phyloP scores from a whole-genome alignment of 805 yeast genomes.

The Cyberlindnera subsufficiens region DNA sequence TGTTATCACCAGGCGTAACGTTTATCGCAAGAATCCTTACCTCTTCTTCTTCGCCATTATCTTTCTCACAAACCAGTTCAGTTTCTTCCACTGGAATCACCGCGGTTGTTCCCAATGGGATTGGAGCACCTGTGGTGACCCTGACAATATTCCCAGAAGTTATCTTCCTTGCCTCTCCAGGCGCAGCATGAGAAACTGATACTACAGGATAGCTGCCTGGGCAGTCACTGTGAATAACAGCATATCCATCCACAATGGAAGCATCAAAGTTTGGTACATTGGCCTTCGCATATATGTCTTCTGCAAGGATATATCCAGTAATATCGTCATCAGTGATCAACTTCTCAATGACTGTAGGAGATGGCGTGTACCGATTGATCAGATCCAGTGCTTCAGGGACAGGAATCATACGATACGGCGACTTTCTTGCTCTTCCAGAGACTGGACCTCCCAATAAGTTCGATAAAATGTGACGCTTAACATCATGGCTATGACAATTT shows the following conservation, averaged over 20 bases:
- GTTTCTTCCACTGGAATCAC: conserved; percentile 54
- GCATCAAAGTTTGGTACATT: conserved; percentile 47
- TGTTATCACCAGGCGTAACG: conserved; percentile 37
- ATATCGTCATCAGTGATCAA: conserved; percentile 25
- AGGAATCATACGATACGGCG: conserved; percentile 44
- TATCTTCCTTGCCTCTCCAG: conserved; percentile 18
- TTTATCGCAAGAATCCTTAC: conserved; percentile 34
- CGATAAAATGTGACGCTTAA: conserved; percentile 34
- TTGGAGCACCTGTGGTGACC: conserved; percentile 52
- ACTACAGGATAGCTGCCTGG: conserved; percentile 39
- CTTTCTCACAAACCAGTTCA: conserved; percentile 27
- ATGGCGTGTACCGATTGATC: conserved; percentile 30
- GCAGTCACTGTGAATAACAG: conserved; percentile 39
- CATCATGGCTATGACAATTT: conserved; percentile 18
- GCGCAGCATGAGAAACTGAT: conserved; percentile 36
- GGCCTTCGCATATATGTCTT: conserved; percentile 32
- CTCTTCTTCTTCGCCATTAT: conserved; percentile 36
- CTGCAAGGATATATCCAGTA: conserved; percentile 36
- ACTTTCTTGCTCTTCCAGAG: conserved; percentile 35
- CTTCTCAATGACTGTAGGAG: conserved; percentile 19
- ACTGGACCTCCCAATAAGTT: conserved; percentile 33
- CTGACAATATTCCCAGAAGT: conserved; percentile 35
- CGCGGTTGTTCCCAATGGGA: conserved; percentile 48
- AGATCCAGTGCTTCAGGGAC: conserved; percentile 33
- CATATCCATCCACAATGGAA: conserved; percentile 53